A percentile compares a stretch with the other conserved stretches of the same genome.
These are phyloP conservation scores for Panus rudis DNA, from an alignment of 768 basidiomycete species.

Conservation along the genomic window DNA sequence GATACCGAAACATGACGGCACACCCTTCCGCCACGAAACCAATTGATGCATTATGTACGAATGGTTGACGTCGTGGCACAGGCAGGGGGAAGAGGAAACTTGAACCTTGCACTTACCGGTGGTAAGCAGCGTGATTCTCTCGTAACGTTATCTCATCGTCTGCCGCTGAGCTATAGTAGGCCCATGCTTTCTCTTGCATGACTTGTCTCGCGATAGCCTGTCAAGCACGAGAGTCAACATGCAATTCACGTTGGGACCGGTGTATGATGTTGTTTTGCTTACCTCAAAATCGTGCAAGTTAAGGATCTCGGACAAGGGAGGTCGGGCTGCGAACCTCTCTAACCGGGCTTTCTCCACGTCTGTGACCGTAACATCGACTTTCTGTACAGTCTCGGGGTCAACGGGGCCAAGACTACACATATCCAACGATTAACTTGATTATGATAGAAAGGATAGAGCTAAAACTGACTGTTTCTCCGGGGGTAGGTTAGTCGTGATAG, in stretches of 20 bases:
- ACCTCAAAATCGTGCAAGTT: slow-evolving; percentile 25
- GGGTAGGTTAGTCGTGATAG: slow-evolving; percentile 68
- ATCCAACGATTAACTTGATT: no score
- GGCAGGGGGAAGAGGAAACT: not conserved
- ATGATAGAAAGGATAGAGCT: slow-evolving; percentile 66
- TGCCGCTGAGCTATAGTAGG: slow-evolving; percentile 22
- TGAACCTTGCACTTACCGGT: slow-evolving; percentile 44
- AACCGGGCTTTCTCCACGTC: slow-evolving; percentile 21
- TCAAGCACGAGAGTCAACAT: not conserved
- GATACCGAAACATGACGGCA: no score
- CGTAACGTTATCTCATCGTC: slow-evolving; percentile 32
- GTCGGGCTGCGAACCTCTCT: slow-evolving; percentile 17
- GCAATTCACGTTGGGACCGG: not conserved
- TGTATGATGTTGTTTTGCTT: slow-evolving; percentile 4
- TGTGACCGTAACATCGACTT: slow-evolving; percentile 11
- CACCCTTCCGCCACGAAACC: no score
- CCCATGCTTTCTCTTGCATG: slow-evolving; percentile 22
- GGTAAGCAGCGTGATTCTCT: slow-evolving; percentile 89
- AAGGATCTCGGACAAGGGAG: slow-evolving; percentile 12
- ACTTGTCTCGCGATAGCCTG: slow-evolving; percentile 21
- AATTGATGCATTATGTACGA: no score
- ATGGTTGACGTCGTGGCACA: no score
- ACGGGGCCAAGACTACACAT: slow-evolving; percentile 36
- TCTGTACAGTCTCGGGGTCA: slow-evolving; percentile 20
- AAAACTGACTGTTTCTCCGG: slow-evolving; percentile 62